Percentiles rank a stretch among this genome's conserved stretches.
phyloP scores from a whole-genome alignment of 2,329 filamentous ascomycete genomes.

The Aureobasidium namibiae region DNA sequence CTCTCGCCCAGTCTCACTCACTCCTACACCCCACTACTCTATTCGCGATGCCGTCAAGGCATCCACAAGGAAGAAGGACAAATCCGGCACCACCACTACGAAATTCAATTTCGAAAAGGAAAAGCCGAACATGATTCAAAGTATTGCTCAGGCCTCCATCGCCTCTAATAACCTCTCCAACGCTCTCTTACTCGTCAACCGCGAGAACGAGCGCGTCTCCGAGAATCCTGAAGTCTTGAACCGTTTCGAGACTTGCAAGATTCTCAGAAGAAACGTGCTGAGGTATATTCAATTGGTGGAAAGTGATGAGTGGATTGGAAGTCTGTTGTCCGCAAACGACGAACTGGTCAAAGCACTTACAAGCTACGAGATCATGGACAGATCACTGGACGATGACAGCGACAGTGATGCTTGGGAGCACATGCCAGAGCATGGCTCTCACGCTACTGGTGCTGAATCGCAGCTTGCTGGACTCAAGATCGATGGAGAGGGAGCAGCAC shows the following conservation, averaged over 20 bases:
- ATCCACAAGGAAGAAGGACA: conserved; percentile 35
- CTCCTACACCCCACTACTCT: conserved; percentile 20
- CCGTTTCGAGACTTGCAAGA: conserved; percentile 80
- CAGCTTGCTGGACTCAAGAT: conserved; percentile 39
- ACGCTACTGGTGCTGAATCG: conserved; percentile 25
- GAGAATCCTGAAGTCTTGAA: conserved; percentile 68
- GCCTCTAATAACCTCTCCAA: conserved; percentile 88
- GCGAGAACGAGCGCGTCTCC: conserved; percentile 79
- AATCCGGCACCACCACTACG: conserved; percentile 40
- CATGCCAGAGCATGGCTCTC: conserved; percentile 8
- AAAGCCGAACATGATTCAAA: conserved; percentile 75
- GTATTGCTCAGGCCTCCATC: conserved; percentile 84
- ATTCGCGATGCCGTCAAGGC: conserved; percentile 20
- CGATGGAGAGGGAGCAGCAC: conserved; percentile 23
- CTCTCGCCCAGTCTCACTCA: conserved; percentile 25
- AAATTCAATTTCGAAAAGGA: conserved; percentile 81
- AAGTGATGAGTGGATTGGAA: conserved; percentile 83
- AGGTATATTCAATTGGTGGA: conserved; percentile 91
- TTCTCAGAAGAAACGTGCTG: conserved; percentile 72
- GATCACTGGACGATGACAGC: conserved; percentile 67
- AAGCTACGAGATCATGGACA: conserved; percentile 89
- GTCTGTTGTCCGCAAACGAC: conserved; percentile 87
- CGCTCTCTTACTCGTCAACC: conserved; percentile 79
- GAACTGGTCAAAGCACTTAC: conserved; percentile 90
- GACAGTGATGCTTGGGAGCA: conserved; percentile 53